Percentiles rank a stretch among this genome's conserved stretches.
Conservation (phyloP, 495 filamentous ascomycete genomes). For the Penicillium daleae region DNA sequence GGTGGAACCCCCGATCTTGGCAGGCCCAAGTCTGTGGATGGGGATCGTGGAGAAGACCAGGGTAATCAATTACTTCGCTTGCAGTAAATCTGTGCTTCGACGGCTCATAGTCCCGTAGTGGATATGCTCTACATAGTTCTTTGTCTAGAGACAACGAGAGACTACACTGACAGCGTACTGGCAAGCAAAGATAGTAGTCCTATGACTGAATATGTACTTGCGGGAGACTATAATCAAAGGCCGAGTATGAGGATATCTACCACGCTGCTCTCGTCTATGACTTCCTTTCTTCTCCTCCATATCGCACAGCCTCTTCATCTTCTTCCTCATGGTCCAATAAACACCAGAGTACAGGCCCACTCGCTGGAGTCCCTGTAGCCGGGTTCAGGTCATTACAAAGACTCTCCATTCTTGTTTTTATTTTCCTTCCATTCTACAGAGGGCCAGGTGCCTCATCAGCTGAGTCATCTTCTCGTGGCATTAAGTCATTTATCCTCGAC, state of each 20-base stretch:
- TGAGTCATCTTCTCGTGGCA: no score
- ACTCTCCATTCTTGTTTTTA: slow-evolving; percentile 14
- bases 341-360: slow-evolving; percentile 8
- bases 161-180: neutral
- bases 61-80: no score
- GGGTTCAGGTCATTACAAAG: slow-evolving; percentile 24
- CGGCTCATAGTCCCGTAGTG: no score
- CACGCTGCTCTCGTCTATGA: slow-evolving; percentile 14
- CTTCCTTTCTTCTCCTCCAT: slow-evolving; percentile 5
- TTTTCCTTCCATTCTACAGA: slow-evolving; percentile 22
- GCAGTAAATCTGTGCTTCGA: no score
- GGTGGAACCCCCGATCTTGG: neutral
- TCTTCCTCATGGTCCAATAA: slow-evolving; percentile 1
- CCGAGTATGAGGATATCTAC: slow-evolving; percentile 23
- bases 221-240: slow-evolving; percentile 17
- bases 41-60: neutral
- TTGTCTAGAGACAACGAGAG: slow-evolving; percentile 7
- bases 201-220: slow-evolving; percentile 8
- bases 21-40: neutral
- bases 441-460: no score
- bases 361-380: neutral
- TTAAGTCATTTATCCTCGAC: slow-evolving; percentile 39
- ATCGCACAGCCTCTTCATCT: slow-evolving; percentile 9
- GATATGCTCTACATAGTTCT: no score
- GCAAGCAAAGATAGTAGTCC: neutral